A percentile compares a stretch with the other conserved stretches of the same genome.
Conservation (phyloP, 2,329 filamentous ascomycete species). For the Penicillium olsonii region DNA sequence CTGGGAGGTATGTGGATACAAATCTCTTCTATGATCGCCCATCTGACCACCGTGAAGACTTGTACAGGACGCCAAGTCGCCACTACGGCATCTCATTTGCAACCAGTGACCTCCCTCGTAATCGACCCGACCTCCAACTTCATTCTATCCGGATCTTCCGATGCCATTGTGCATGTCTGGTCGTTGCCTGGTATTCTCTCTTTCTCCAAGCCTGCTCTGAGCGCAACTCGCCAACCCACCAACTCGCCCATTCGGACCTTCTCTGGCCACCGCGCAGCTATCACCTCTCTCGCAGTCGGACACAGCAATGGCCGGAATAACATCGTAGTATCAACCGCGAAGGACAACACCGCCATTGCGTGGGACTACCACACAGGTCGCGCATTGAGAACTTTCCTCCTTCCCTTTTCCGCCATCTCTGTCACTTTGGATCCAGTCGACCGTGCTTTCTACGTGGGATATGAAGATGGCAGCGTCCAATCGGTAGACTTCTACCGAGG, state of each 20-base stretch:
- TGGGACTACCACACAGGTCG: conserved; percentile 88
- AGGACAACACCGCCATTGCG: conserved; percentile 83
- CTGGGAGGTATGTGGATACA: conserved; percentile 73
- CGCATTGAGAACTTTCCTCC: conserved; percentile 76
- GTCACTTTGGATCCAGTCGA: conserved; percentile 78
- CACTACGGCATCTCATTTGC: conserved; percentile 45
- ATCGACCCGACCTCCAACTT: conserved; percentile 63
- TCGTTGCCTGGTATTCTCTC: conserved; percentile 73
- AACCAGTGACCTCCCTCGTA: conserved; percentile 69
- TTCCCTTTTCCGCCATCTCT: conserved; percentile 72
- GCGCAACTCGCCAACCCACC: conserved; percentile 45
- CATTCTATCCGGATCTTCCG: conserved; percentile 53
- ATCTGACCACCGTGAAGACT: conserved; percentile 30
- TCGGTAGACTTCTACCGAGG: conserved; percentile 71
- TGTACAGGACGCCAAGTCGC: conserved; percentile 49
- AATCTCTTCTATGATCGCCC: conserved; percentile 3
- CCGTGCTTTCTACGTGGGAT: conserved; percentile 77
- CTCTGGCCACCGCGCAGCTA: conserved; percentile 63
- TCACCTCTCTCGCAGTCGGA: conserved; percentile 56
- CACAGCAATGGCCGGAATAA: conserved; percentile 73
- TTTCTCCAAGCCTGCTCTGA: conserved; percentile 51
- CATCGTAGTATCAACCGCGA: conserved; percentile 79
- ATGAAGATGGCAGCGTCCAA: conserved; percentile 78
- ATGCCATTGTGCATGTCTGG: conserved; percentile 93
- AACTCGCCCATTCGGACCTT: conserved; percentile 74